Evolutionary conservation across 352 stramenopile species (phyloP), one percentile per base, ranked within the genome.

Genomic region (Pythium volutum): DNA sequence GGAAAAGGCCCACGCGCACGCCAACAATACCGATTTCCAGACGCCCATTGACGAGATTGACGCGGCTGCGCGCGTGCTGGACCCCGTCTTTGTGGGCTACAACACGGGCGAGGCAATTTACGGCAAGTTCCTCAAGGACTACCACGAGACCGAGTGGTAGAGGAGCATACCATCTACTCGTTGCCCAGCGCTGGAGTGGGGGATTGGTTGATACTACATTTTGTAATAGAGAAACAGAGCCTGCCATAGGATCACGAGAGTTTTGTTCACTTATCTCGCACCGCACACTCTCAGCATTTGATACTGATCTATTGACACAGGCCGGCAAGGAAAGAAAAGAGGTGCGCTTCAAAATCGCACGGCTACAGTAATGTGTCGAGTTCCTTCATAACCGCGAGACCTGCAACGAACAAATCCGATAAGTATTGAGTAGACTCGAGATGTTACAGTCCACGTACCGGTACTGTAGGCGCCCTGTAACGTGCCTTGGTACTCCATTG

Each of bases 41-140:
- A 99, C 96, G 27, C 96, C 96, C 8, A 98, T 99, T 65, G 96
- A 99, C 76, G 96, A 99, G 77, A 89, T 98, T 45, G 96, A 99
- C 75, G 96, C 96, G 4, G 86, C 96, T 7, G 91, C 94, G 15
- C 88, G 96, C 29, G 95, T 99, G 25, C 68, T 99, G 25, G 96
- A 99, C 76, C 95, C 96, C 0, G 89, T 98, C 27, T 98, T 99
- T 71, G 76, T 87, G 22, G 94, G 81, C 60, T 91, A 79, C 75
- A 92, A 87, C 64, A 74, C 67, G 39, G 70, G 81, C 62, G 76
- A 90, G 55, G 65, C 71, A 14, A 56, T 84, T 45, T 91, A 83
- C 50, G 87, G 87, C 60, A 87, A 91, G 54, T 96, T 96, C 64
- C 85, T 92, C 64, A 96, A 96, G 74, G 86, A 95, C 61, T 95